Base-by-base conservation (phyloP, 2,329 filamentous ascomycete genomes). In the Alternaria ventricosa region DNA sequence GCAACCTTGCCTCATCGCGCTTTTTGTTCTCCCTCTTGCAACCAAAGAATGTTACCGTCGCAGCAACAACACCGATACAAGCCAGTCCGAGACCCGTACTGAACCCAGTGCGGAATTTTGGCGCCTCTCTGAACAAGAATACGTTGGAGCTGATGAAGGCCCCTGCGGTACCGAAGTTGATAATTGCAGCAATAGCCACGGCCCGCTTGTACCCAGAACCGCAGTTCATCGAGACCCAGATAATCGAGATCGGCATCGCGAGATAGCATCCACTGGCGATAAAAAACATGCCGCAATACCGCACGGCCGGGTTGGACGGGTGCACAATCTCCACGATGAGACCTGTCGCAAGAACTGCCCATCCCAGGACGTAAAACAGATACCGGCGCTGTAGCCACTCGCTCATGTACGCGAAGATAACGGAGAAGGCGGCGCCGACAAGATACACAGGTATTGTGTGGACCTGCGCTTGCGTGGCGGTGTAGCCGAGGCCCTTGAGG, bases 171-270 rank as follows among this genome's bases (percentile, higher is more conserved):
- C 87, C 87, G 3, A 88, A 74, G 20, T 69, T 69, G 43, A 77
- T 69, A 10, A 78, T 74, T 1, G 59, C 58, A 0, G 63, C 64
- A 6, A 75, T 66, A 18, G 69, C 66, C 7, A 72, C 69, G 1
- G 69, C 63, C 8, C 70, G 71, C 46, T 75, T 73, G 30, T 73
- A 79, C 4, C 74, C 74, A 23, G 67, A 71, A 1, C 68, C 70
- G 68, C 66, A 72, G 79, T 83, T 88, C 69, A 88, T 87, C 23
- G 87, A 80, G 0, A 84, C 85, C 87, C 86, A 88, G 9, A 83
- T 84, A 33, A 89, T 73, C 72, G 86, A 87, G 0, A 86, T 84
- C 0, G 86, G 86, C 0, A 87, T 86, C 9, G 84, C 85, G 1
- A 86, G 85, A 73, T 87, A 88, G 1, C 83, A 85, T 8, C 86